These are phyloP conservation scores for Phlyctochytrium bullatum DNA, from an alignment of 192 early-diverging fungal genomes.

Conservation along the genomic window DNA sequence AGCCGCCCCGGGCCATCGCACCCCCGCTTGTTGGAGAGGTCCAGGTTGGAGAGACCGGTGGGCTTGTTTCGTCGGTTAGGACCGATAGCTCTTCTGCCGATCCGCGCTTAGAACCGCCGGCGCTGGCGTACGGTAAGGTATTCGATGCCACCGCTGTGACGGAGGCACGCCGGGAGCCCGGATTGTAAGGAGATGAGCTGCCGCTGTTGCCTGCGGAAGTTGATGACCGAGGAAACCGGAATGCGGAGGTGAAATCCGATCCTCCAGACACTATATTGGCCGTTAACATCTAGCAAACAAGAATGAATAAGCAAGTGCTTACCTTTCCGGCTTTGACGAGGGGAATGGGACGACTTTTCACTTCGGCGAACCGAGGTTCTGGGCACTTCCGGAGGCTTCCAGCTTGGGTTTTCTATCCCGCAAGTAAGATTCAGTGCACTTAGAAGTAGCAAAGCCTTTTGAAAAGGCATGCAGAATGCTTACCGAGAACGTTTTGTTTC, in stretches of 20 bases:
- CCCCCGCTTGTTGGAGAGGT: background rate
- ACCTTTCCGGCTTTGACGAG: slow-evolving; percentile 5
- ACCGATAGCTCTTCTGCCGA: background rate
- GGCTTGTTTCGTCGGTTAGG: background rate
- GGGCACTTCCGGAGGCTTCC: background rate
- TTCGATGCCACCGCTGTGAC: no score
- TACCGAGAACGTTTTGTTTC: slow-evolving; percentile 9
- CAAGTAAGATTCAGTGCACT: background rate
- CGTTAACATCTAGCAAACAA: background rate
- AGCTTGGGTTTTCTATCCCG: slow-evolving; percentile 4
- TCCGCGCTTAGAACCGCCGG: background rate
- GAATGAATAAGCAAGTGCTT: background rate
- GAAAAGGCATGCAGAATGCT: no score
- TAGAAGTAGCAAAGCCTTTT: no score
- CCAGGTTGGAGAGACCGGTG: background rate
- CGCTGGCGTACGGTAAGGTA: no score
- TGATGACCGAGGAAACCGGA: no score
- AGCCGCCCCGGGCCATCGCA: background rate
- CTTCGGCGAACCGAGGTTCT: no score
- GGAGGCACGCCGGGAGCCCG: no score
- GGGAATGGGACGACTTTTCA: background rate
- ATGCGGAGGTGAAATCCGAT: no score
- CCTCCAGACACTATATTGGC: no score
- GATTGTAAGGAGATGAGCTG: no score
- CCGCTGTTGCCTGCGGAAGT: no score